phyloP scores from a whole-genome alignment of 257 asterid species.

The Solanum habrochaites region DNA sequence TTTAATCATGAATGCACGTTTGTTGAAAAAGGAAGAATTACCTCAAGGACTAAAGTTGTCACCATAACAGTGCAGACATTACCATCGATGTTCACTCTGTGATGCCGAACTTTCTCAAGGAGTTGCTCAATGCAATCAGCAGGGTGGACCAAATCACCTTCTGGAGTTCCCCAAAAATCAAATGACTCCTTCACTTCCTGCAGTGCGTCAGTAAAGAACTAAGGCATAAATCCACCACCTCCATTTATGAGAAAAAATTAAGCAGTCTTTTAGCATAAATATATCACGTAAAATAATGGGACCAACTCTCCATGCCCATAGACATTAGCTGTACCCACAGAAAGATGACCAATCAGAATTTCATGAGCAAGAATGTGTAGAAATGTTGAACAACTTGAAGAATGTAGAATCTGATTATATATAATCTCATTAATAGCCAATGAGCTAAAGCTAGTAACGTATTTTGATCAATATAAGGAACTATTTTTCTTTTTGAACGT shows the following conservation, averaged over 20 bases:
- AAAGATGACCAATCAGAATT: neutral
- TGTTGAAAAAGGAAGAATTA: neutral
- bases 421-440: neutral
- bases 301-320: neutral
- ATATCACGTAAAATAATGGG: neutral
- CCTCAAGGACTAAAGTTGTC: conserved; percentile 10
- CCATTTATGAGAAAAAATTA: neutral
- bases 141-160: conserved; percentile 17
- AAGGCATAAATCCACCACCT: neutral
- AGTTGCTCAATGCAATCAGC: conserved; percentile 13
- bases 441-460: neutral
- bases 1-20: neutral
- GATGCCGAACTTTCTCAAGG: conserved; percentile 15
- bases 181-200: conserved; percentile 18
- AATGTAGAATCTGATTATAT: neutral
- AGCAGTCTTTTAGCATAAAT: neutral
- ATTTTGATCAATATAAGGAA: neutral
- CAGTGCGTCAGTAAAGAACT: neutral
- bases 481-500: neutral
- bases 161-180: conserved; percentile 20
- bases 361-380: neutral
- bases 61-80: conserved; percentile 8
- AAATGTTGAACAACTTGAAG: neutral
- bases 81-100: conserved; percentile 3
- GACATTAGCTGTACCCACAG: neutral